These are phyloP conservation scores for Russula ochroleuca DNA, from an alignment of 768 basidiomycete genomes.

Conservation along the genomic window DNA sequence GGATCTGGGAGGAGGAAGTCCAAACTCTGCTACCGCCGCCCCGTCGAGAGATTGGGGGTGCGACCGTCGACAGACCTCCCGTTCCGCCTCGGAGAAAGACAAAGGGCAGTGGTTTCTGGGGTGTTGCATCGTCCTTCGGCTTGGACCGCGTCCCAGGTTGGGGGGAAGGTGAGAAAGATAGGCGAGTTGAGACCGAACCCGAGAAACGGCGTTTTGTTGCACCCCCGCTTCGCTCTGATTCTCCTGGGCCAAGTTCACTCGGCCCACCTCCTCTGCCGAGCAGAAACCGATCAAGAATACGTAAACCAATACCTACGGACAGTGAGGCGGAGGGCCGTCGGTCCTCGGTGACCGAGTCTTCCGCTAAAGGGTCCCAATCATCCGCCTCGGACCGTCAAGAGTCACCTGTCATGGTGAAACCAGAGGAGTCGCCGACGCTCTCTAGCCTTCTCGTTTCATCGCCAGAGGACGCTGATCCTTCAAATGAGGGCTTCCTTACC, in stretches of 20 bases:
- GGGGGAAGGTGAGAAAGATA: constrained; percentile 41
- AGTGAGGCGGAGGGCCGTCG: not conserved
- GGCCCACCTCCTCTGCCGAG: constrained; percentile 25
- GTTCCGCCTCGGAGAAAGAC: constrained; percentile 54
- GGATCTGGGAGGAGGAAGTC: constrained; percentile 83
- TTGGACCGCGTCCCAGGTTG: constrained; percentile 50
- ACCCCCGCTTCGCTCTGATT: constrained; percentile 15
- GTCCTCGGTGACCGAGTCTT: constrained; percentile 3
- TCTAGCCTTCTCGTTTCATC: constrained; percentile 20
- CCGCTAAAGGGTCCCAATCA: constrained; percentile 2
- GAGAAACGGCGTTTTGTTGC: constrained; percentile 26
- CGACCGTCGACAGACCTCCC: constrained; percentile 46
- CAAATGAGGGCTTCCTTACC: constrained; percentile 13
- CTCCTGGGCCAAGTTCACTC: constrained; percentile 18
- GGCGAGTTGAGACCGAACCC: constrained; percentile 33
- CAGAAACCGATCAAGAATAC: constrained; percentile 22
- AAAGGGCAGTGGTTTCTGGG: constrained; percentile 49
- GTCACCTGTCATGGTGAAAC: not conserved
- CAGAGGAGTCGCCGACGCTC: constrained; percentile 19
- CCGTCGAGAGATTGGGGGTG: constrained; percentile 17
- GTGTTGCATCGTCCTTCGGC: constrained; percentile 58
- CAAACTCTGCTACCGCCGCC: constrained; percentile 34
- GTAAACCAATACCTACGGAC: not conserved
- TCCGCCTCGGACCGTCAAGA: constrained; percentile 1
- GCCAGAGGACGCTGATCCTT: constrained; percentile 5